Conservation (phyloP, 768 basidiomycete species). For the Boletellus ananas region DNA sequence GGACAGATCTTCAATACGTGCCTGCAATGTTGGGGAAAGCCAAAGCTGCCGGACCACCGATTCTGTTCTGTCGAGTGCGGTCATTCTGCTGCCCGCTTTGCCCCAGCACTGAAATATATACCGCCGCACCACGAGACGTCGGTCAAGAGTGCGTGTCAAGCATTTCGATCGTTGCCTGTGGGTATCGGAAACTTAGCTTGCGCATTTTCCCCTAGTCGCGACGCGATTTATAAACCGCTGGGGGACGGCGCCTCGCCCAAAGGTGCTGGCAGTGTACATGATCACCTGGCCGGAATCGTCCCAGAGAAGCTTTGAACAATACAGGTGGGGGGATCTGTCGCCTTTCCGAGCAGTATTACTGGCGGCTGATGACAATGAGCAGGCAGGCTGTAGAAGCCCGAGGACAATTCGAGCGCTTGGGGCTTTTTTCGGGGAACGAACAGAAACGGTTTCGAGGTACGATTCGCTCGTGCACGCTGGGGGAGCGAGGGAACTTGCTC, state of each 20-base stretch:
- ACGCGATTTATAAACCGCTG: constrained; percentile 9
- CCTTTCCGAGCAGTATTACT: too few relatives aligned
- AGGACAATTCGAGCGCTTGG: constrained; percentile 1
- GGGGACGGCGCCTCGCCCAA: constrained; percentile 7
- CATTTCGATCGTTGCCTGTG: background rate
- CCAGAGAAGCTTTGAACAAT: constrained; percentile 11
- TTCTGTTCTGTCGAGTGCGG: constrained; percentile 20
- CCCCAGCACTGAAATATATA: constrained; percentile 17
- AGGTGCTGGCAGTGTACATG: constrained; percentile 16
- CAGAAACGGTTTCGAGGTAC: constrained; percentile 24
- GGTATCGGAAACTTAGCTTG: background rate
- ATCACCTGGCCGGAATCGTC: constrained; percentile 18
- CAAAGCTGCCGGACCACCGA: constrained; percentile 12
- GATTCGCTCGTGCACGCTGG: constrained; percentile 20
- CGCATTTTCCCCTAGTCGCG: constrained; percentile 5
- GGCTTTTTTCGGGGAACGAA: constrained; percentile 16
- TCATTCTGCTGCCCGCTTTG: constrained; percentile 7
- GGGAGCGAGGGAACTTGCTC: constrained; percentile 16
- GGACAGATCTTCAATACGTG: constrained; percentile 4
- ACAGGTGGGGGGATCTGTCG: constrained; percentile 6
- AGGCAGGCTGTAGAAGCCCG: constrained; percentile 17
- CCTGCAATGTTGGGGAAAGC: constrained; percentile 13
- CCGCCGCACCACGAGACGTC: constrained; percentile 4
- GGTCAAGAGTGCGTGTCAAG: constrained; percentile 4
- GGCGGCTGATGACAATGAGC: background rate